Evolutionary conservation across 805 yeast species (phyloP), one percentile per base, ranked within the genome.

Genomic region (Candida montana): DNA sequence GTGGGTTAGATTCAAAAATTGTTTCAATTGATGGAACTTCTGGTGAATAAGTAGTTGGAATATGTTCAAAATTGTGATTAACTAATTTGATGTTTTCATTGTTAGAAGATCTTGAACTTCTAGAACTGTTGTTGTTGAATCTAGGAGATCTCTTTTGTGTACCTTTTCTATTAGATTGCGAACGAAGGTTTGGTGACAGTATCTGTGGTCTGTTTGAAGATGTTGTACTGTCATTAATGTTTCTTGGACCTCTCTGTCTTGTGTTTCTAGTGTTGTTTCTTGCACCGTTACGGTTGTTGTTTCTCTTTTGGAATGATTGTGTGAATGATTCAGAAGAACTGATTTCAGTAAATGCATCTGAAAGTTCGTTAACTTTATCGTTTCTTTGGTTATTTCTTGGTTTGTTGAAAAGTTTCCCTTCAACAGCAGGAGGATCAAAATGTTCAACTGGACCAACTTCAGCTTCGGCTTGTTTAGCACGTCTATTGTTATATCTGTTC

Each of bases 11-110:
- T 26, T 26, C 28, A 12, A 52, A 21, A 10, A 55, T 29, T 1
- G 48, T 32, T 9, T 40, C 39, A 12, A 53, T 13, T 6, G 55
- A 39, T 33, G 51, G 52, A 4, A 46, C 39, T 24, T 49, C 41
- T 41, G 58, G 58, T 2, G 32, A 38, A 33, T 51, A 52, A 32
- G 45, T 3, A 2, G 51, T 41, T 42, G 31, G 31, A 37, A 58
- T 38, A 35, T 44, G 28, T 17, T 35, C 37, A 21, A 50, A 33
- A 37, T 54, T 54, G 32, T 57, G 48, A 32, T 54, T 54, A 4
- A 29, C 23, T 2, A 33, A 3, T 15, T 40, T 29, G 10, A 26
- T 20, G 18, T 12, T 32, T 27, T 3, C 33, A 16, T 12, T 40
- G 6, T 41, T 13, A 10, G 36, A 16, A 18, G 24, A 13, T 39